Evolutionary conservation across 2,329 filamentous ascomycete genomes (phyloP), one percentile per base, ranked within the genome.

Genomic region (Cordyceps pruinosa): DNA sequence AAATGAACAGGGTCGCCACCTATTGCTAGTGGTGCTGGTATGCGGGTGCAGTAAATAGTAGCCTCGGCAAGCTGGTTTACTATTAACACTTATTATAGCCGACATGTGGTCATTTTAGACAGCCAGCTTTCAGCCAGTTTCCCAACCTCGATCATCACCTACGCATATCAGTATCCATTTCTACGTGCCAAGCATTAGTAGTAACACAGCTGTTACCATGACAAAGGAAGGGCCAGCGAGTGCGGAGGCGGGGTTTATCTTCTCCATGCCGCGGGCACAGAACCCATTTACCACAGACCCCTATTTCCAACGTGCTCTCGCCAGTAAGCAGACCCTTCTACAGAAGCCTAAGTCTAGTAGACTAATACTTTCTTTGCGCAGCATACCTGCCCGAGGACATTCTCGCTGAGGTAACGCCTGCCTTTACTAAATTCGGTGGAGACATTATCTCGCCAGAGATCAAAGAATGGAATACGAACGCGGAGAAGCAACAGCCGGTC

Each of bases 401-500:
- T 1, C 45, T 55, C 10, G 23, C 21, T 5, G 21, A 53, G 12
- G 32, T 59, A 6, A 34, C 39, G 5, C 37, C 57, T 0, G 39
- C 30, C 2, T 39, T 59, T 28, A 39, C 45, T 21, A 28, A 6
- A 12, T 51, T 60, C 25, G 49, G 45, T 7, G 21, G 50, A 15
- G 53, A 59, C 8, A 46, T 48, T 10, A 51, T 37, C 13, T 50
- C 57, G 15, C 48, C 51, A 26, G 25, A 56, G 21, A 26, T 61
- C n/a, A 49, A 25, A 19, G 39, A 49, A 49, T 61, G 59, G 59
- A 51, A 35, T 21, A 26, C 45, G 21, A 59, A 61, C 25, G 59
- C 59, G 5, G 57, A 59, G 49, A 39, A 30, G 5, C 53, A 59
- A 23, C 53, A 57, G 44, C 59, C 59, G 8, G 57, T 57, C 41